Percentiles rank a stretch among this genome's conserved stretches.
phyloP scores from a whole-genome alignment of 306 rosid species.

The Fragaria vesca region DNA sequence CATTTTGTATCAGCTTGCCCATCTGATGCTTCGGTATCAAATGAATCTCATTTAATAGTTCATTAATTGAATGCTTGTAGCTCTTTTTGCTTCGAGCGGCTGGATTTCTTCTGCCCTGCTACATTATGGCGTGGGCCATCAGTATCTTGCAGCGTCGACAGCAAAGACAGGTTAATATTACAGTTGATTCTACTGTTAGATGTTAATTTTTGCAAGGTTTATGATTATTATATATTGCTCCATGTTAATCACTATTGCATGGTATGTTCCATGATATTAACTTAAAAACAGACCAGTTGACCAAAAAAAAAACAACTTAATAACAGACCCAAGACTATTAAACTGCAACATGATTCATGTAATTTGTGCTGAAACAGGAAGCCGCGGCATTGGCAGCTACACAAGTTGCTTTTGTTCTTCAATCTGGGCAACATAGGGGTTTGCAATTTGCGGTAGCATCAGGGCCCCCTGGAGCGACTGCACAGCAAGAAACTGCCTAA shows the following conservation, averaged over 20 bases:
- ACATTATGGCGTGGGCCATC: slow-evolving; percentile 98
- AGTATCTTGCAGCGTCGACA: slow-evolving; percentile 92
- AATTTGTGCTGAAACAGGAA: slow-evolving; percentile 47
- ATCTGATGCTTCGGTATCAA: neutral
- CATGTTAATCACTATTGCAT: neutral
- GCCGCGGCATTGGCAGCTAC: slow-evolving; percentile 99
- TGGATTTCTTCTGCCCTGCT: slow-evolving; percentile 96
- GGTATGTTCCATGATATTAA: neutral
- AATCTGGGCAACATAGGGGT: slow-evolving; percentile 81
- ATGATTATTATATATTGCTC: neutral
- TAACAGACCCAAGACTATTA: neutral
- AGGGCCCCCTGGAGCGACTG: slow-evolving; percentile 33
- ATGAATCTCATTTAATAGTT: neutral
- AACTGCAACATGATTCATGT: neutral
- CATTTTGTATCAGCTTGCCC: neutral
- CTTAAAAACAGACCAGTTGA: neutral
- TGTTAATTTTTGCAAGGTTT: neutral
- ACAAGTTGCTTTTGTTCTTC: slow-evolving; percentile 95
- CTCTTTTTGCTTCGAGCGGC: slow-evolving; percentile 88
- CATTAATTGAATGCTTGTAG: slow-evolving; percentile 28
- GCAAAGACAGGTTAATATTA: slow-evolving; percentile 76
- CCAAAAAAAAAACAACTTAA: neutral
- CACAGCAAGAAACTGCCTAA: slow-evolving; percentile 66
- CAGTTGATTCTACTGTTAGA: neutral
- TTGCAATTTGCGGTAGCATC: slow-evolving; percentile 80